Conservation (phyloP, 257 asterid genomes). For the Coffea canephora region DNA sequence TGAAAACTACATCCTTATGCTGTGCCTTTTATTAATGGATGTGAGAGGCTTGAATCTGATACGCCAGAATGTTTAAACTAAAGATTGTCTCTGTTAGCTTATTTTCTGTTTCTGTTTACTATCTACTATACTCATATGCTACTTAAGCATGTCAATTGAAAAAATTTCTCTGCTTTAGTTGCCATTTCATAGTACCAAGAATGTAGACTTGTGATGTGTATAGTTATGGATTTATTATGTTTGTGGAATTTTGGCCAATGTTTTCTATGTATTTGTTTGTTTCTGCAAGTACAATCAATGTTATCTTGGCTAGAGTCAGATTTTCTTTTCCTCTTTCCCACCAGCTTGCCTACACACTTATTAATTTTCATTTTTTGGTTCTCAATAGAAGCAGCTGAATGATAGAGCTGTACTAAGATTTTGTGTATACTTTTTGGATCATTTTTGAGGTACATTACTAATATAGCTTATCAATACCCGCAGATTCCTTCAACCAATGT, state of each 20-base stretch:
- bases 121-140: neutral
- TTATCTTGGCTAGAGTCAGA: neutral
- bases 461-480: slow-evolving; percentile 24
- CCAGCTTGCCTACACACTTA: neutral
- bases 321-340: neutral
- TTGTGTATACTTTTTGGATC: neutral
- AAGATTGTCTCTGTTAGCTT: neutral
- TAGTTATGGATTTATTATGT: neutral
- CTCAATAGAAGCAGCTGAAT: neutral
- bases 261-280: neutral
- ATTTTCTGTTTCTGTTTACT: neutral
- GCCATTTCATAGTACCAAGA: neutral
- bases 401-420: neutral
- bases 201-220: neutral
- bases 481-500: slow-evolving; percentile 79
- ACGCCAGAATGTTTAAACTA: neutral
- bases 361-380: neutral
- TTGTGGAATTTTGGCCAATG: neutral
- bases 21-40: neutral
- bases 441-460: neutral
- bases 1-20: neutral
- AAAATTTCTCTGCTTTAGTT: neutral
- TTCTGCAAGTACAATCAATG: neutral
- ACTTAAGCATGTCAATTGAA: neutral
- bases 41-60: neutral